These are phyloP conservation scores for Helotiales sp. DNA, from an alignment of 2,329 filamentous ascomycete species.

Conservation along the genomic window DNA sequence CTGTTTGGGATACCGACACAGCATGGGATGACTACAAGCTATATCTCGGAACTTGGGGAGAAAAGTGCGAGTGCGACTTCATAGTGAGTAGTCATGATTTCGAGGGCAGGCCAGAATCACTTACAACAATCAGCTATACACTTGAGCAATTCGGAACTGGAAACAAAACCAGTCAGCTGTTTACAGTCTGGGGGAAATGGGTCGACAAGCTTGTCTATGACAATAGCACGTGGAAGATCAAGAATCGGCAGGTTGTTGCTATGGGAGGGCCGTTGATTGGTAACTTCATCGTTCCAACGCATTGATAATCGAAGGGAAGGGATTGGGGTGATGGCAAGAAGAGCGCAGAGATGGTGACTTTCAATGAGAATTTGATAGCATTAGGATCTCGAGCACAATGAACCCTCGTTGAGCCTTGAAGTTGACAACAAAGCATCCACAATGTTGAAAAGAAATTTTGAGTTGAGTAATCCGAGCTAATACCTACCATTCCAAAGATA, in stretches of 20 bases:
- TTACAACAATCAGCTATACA: not conserved
- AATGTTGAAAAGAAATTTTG: too few relatives aligned
- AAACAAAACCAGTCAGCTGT: not conserved
- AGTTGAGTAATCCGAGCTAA: too few relatives aligned
- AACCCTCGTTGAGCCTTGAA: too few relatives aligned
- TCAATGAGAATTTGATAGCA: too few relatives aligned
- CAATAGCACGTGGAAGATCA: not conserved
- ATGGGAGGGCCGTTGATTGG: constrained; percentile 5
- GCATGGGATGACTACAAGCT: constrained; percentile 2
- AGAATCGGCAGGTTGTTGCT: constrained; percentile 1
- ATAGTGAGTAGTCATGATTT: constrained; percentile 1
- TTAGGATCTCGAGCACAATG: too few relatives aligned
- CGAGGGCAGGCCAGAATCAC: not conserved
- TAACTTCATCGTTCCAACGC: not conserved
- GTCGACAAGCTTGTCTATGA: not conserved
- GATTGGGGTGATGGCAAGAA: too few relatives aligned
- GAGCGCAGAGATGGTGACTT: too few relatives aligned
- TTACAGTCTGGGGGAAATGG: constrained; percentile 7
- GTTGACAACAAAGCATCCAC: too few relatives aligned
- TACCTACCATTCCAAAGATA: too few relatives aligned
- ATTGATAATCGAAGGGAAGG: not conserved
- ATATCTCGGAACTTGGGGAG: not conserved
- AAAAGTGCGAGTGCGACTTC: not conserved
- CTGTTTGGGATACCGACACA: constrained; percentile 1
- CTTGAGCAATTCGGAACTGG: constrained; percentile 1